phyloP scores from a whole-genome alignment of 2,329 filamentous ascomycete species.

The Monosporascus sp. region DNA sequence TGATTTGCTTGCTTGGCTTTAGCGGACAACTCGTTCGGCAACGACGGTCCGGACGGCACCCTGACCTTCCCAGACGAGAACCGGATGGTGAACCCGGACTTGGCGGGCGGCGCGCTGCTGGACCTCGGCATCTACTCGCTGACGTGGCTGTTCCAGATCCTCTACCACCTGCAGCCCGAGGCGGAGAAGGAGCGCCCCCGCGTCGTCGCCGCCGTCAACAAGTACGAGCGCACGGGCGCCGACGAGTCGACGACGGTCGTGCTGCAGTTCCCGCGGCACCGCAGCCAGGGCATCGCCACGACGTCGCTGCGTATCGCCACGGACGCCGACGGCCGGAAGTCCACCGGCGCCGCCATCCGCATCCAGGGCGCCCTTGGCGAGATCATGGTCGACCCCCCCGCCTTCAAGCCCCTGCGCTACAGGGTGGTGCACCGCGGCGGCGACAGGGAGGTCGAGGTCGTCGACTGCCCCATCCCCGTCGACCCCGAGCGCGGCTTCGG shows the following conservation, averaged over 20 bases:
- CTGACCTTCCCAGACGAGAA: conserved; percentile 55
- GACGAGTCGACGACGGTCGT: conserved; percentile 78
- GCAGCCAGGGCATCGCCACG: conserved; percentile 66
- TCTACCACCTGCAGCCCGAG: conserved; percentile 73
- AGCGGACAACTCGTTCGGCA: conserved; percentile 58
- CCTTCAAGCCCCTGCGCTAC: conserved; percentile 64
- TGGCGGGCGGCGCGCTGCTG: conserved; percentile 77
- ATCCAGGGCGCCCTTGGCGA: conserved; percentile 79
- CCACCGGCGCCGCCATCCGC: conserved; percentile 61
- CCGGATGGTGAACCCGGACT: conserved; percentile 75
- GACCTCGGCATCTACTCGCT: conserved; percentile 86
- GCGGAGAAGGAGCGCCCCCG: conserved; percentile 62
- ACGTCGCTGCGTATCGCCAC: conserved; percentile 58
- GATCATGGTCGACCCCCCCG: conserved; percentile 70
- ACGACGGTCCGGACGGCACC: conserved; percentile 49
- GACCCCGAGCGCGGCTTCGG: conserved; percentile 50
- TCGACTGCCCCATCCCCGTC: conserved; percentile 48
- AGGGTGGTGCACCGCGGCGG: conserved; percentile 52
- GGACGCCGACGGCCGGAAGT: conserved; percentile 55
- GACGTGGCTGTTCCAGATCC: conserved; percentile 85
- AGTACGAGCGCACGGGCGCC: conserved; percentile 62
- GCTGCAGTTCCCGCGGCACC: conserved; percentile 64
- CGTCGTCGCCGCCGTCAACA: conserved; percentile 64
- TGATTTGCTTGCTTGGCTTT: not conserved
- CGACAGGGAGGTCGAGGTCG: conserved; percentile 41